Evolutionary conservation across 352 stramenopile genomes (phyloP).

Genomic region (Stramenopiles sp.): DNA sequence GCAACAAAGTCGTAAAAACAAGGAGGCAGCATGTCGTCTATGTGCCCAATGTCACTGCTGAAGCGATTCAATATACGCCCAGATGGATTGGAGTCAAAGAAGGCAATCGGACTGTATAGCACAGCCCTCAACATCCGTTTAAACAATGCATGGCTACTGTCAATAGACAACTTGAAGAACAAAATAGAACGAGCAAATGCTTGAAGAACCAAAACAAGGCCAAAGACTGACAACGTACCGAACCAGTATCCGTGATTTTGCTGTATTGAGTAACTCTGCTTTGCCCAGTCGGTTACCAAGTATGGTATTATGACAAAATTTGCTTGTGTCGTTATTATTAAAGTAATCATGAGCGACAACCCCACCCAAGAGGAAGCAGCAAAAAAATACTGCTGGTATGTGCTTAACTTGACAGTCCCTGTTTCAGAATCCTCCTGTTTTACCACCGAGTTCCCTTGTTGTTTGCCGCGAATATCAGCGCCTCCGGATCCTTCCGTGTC

Average conservation of each 20-base stretch:
- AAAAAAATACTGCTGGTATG: background rate
- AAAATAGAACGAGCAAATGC: background rate
- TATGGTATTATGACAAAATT: background rate
- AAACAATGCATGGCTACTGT: constrained; percentile 10
- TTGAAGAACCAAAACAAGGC: background rate
- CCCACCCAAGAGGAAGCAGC: background rate
- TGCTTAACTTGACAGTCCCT: background rate
- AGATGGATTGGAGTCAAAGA: background rate
- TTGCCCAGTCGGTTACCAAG: background rate
- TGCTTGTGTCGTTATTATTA: background rate
- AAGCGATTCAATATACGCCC: constrained; percentile 2
- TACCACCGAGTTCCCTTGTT: background rate
- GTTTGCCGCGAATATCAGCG: background rate
- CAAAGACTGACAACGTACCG: background rate
- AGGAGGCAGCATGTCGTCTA: constrained; percentile 54
- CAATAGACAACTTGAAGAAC: background rate
- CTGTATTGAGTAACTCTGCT: background rate
- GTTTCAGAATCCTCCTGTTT: background rate
- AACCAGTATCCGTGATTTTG: background rate
- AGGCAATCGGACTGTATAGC: constrained; percentile 30
- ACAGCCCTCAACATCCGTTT: constrained; percentile 35
- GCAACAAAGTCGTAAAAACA: background rate
- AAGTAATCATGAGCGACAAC: background rate
- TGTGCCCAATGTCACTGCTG: constrained; percentile 36
- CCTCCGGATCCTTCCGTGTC: background rate